phyloP scores from a whole-genome alignment of 129 eudicot genomes.

The Oenanthe sinensis region DNA sequence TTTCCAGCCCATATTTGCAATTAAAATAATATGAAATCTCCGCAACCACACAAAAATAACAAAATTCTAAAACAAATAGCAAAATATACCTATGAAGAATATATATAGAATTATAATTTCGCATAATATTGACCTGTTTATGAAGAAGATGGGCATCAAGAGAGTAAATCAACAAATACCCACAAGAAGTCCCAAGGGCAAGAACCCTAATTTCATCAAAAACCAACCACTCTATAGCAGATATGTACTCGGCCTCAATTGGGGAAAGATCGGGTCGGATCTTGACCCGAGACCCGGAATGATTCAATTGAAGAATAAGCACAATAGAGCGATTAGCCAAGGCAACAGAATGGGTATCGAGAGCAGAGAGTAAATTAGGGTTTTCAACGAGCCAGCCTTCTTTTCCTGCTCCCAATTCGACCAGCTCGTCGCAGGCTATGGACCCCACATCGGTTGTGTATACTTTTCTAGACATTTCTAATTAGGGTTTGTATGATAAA shows the following conservation, averaged over 20 bases:
- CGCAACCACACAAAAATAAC: neutral
- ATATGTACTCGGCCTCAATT: constrained; percentile 68
- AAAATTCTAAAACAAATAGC: neutral
- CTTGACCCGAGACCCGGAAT: constrained; percentile 36
- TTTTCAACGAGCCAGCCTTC: constrained; percentile 81
- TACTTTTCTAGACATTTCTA: constrained; percentile 47
- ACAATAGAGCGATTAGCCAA: constrained; percentile 57
- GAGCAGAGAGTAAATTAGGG: constrained; percentile 62
- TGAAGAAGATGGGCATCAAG: constrained; percentile 75
- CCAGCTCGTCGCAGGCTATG: constrained; percentile 56
- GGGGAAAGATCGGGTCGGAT: constrained; percentile 88
- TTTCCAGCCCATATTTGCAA: neutral
- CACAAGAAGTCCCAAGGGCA: constrained; percentile 80
- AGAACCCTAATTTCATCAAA: constrained; percentile 76
- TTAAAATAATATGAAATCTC: neutral
- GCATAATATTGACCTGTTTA: constrained; percentile 48
- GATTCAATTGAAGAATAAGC: constrained; percentile 54
- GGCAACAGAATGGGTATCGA: constrained; percentile 76
- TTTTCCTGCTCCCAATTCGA: constrained; percentile 71
- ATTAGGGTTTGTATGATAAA: neutral
- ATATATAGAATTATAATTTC: neutral
- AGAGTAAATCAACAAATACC: constrained; percentile 71
- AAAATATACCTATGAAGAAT: neutral
- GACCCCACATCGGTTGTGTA: constrained; percentile 64
- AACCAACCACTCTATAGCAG: constrained; percentile 88